phyloP scores from a whole-genome alignment of 768 basidiomycete species.

The Lentinula raphanica region DNA sequence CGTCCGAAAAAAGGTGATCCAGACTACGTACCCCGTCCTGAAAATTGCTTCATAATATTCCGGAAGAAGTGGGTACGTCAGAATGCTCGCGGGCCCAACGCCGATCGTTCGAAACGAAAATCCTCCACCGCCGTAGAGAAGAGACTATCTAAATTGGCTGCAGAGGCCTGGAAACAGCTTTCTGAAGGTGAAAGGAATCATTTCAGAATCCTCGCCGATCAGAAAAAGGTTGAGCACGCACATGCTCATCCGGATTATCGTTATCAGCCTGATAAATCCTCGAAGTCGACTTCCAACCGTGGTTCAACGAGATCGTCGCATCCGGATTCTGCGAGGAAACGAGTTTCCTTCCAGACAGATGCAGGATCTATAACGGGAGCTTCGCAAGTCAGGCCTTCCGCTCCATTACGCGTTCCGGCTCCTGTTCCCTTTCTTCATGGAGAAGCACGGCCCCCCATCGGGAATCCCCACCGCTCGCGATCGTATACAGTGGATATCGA shows the following conservation, averaged over 20 bases:
- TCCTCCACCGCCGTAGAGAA: constrained; percentile 26
- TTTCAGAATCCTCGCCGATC: constrained; percentile 34
- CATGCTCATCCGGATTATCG: constrained; percentile 44
- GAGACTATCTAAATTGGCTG: constrained; percentile 52
- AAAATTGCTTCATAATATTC: constrained; percentile 55
- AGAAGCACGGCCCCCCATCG: background rate
- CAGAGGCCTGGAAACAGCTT: constrained; percentile 53
- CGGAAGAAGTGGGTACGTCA: constrained; percentile 32
- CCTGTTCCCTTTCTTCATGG: background rate
- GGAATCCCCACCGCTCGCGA: background rate
- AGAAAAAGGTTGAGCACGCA: constrained; percentile 38
- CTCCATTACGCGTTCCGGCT: background rate
- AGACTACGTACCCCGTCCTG: constrained; percentile 39
- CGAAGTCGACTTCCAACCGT: background rate
- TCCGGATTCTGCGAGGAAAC: background rate
- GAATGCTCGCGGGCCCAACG: background rate
- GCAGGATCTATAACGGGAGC: background rate
- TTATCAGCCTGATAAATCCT: constrained; percentile 19
- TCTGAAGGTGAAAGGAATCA: constrained; percentile 25
- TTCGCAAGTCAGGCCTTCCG: background rate
- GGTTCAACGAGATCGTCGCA: background rate
- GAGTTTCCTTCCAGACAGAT: too few relatives aligned
- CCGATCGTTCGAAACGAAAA: constrained; percentile 13
- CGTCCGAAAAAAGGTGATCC: constrained; percentile 1
- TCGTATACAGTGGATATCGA: background rate